Conservation (phyloP, 345 rosid species). For the Nephelium lappaceum region DNA sequence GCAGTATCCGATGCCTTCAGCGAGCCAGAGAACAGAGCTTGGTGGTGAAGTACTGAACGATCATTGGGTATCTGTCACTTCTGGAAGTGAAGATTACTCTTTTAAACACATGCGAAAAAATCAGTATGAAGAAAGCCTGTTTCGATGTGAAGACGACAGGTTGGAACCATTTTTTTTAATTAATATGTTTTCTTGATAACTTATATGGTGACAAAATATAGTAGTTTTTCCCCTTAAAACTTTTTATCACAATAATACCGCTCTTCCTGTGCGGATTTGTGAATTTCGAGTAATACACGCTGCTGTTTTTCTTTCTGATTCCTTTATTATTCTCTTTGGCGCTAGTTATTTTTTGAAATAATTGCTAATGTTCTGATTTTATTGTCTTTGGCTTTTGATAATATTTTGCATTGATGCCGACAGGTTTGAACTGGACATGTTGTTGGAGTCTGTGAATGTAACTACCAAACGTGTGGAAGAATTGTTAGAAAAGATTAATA, state of each 20-base stretch:
- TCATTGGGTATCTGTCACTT: conserved; percentile 97
- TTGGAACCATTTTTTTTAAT: conserved; percentile 26
- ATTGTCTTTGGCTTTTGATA: conserved; percentile 16
- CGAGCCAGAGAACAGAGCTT: conserved; percentile 82
- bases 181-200: neutral
- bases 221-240: neutral
- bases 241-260: neutral
- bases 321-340: conserved; percentile 10
- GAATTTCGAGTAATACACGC: neutral
- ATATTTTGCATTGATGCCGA: conserved; percentile 23
- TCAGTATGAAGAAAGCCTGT: conserved; percentile 97
- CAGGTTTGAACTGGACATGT: conserved; percentile 99
- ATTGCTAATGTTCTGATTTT: conserved; percentile 8
- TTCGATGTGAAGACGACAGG: conserved; percentile 99
- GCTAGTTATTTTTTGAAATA: neutral
- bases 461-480: conserved; percentile 88
- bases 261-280: neutral
- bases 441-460: conserved; percentile 86
- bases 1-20: conserved; percentile 86
- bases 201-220: neutral
- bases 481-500: conserved; percentile 69
- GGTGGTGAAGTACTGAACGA: conserved; percentile 89
- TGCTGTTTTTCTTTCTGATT: neutral
- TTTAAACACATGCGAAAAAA: conserved; percentile 99
- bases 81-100: conserved; percentile 99